A percentile compares a stretch with the other conserved stretches of the same genome.
phyloP scores from a whole-genome alignment of 352 stramenopile genomes.

The Phytophthora fragariae region DNA sequence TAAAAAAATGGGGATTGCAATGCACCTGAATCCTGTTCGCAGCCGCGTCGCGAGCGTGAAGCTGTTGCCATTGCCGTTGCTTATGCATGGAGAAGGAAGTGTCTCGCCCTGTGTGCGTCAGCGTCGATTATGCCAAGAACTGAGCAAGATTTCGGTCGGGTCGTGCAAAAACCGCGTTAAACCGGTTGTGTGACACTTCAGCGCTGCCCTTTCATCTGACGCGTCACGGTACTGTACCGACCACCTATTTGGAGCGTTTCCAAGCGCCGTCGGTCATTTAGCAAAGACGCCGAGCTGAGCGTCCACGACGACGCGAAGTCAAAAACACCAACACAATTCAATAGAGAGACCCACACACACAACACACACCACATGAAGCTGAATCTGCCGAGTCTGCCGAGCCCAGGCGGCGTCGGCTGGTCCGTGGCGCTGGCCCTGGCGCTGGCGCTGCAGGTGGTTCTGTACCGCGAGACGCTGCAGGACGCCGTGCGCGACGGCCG shows the following conservation, averaged over 20 bases:
- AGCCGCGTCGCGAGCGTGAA: conserved; percentile 33
- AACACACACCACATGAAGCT: conserved; percentile 34
- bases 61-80: neutral
- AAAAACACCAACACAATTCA: conserved; percentile 8
- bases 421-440: conserved; percentile 41
- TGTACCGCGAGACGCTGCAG: conserved; percentile 63
- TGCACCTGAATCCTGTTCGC: conserved; percentile 32
- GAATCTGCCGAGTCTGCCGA: conserved; percentile 38
- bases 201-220: conserved; percentile 4
- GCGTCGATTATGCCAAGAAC: conserved; percentile 27
- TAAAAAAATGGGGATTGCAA: neutral
- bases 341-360: neutral
- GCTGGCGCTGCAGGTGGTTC: conserved; percentile 50
- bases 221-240: conserved; percentile 4
- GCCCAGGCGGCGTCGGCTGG: conserved; percentile 22
- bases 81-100: conserved; percentile 24
- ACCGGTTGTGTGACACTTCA: neutral
- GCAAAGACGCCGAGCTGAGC: conserved; percentile 27
- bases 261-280: conserved; percentile 27
- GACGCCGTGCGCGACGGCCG: conserved; percentile 49
- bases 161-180: neutral
- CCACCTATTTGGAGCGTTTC: conserved; percentile 25
- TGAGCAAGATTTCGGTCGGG: too few relatives aligned
- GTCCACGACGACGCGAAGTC: neutral
- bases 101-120: conserved; percentile 27